Base-by-base conservation (phyloP, 768 basidiomycete genomes). In the Kwoniella sp. region DNA sequence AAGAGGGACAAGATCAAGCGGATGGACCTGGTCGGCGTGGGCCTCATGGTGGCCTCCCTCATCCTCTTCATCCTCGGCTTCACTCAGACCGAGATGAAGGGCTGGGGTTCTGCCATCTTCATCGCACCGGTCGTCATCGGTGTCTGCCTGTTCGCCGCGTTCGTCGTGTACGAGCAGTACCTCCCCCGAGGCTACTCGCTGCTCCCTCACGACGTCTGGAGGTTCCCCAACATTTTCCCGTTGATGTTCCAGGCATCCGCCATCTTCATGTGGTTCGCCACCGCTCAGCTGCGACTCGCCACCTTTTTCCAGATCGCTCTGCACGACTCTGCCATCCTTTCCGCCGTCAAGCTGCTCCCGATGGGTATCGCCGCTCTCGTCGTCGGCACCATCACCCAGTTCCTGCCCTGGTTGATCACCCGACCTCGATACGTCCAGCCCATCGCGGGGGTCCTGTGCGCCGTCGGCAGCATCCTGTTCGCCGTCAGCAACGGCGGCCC, bases 221-320 rank as follows among this genome's bases (percentile, higher is more conserved):
- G 23, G 14, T 68, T 51, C 59, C 70, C 70, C 43, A 71, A 71
- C 61, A 67, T 71, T 46, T 63, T 65, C 53, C 60, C 61, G 2
- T 47, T 71, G 3, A 56, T 67, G 26, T 41, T 71, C 19, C 65
- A 67, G 49, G 67, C 67, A 19, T 59, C 63, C 1, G 56, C 58
- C 3, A 55, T 65, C 32, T 71, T 69, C 61, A 57, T 64, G 59
- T 69, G 70, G 70, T 59, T 70, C 51, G 69, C 69, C 8, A 57
- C 54, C 39, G 58, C 54, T 28, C 69, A 70, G 50, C 63, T 70
- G 17, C 58, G 69, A 37, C 51, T 67, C 37, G 69, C 69, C 31
- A 70, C 69, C 20, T 70, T 61, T 46, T 70, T 66, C 60, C 69
- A 70, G 40, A 50, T 47, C 26, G 65, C 59, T 14, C 44, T 63